Evolutionary conservation across 1,284 basidiomycete genomes (phyloP), one percentile per base, ranked within the genome.

Genomic region (Phylloboletellus chloephorus): DNA sequence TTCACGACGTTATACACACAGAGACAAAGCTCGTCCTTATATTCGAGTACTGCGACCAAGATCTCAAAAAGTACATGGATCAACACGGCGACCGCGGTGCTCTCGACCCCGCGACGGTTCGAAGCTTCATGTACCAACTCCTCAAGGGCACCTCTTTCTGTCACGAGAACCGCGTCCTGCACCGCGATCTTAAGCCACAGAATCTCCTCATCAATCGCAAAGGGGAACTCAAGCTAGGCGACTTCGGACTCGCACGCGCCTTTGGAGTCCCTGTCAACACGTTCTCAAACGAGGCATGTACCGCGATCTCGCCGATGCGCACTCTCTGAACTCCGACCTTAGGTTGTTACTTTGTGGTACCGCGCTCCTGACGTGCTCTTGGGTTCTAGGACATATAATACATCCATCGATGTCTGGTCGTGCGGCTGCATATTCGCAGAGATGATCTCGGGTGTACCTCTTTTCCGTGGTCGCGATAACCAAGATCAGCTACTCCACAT

Each of bases 41-140:
- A 47, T 98, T 98, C 63, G 96, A 99, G 66, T 98, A 84, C 63
- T 96, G 96, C 67, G 96, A 98, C 60, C 88, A 94, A 64, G 96
- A 99, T 67, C 74, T 99, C 42, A 99, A 99, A 68, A 93, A 94
- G 63, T 98, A 98, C 67, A 99, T 99, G 96, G 96, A 99, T 66
- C 85, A 91, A 24, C 87, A 98, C 53, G 96, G 96, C 38, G 91
- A 97, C 51, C 83, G 91, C 44, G 93, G 95, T 43, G 94, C 96
- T 8, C 78, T 99, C 31, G 91, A 95, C 43, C 88, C 92, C 1
- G 75, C 78, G 45, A 93, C 90, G n/a, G 93, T 98, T 49, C 85
- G 92, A 51, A 94, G 83, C 58, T 98, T 96, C 68, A 94, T 92
- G 90, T 97, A 88, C 65, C 94, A 98, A 66, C 79, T 98, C 26